Conservation (phyloP, 1,284 basidiomycete genomes). For the Gomphus bonarii region DNA sequence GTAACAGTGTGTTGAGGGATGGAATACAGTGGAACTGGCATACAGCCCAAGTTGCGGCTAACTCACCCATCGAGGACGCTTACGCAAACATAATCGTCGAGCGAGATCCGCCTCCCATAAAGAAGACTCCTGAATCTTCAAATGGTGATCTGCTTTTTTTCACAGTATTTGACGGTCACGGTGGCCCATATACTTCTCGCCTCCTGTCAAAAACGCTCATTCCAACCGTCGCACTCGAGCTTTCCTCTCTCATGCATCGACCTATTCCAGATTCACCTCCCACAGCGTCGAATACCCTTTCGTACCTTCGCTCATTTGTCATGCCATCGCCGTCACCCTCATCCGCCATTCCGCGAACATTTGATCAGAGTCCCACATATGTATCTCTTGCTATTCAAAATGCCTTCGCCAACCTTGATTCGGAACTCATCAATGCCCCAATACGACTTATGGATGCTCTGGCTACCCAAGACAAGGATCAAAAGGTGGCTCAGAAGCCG, state of each 20-base stretch:
- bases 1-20: slow-evolving; percentile 33
- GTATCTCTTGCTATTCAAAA: slow-evolving; percentile 65
- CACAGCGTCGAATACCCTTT: slow-evolving; percentile 24
- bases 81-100: slow-evolving; percentile 63
- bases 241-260: slow-evolving; percentile 39
- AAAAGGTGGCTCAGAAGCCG: slow-evolving; percentile 27
- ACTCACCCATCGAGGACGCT: slow-evolving; percentile 87
- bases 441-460: slow-evolving; percentile 53
- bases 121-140: slow-evolving; percentile 18
- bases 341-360: slow-evolving; percentile 21
- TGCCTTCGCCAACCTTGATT: slow-evolving; percentile 73
- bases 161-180: slow-evolving; percentile 89
- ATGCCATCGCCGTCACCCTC: slow-evolving; percentile 29
- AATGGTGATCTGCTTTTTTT: slow-evolving; percentile 76
- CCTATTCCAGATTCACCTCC: slow-evolving; percentile 27
- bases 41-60: slow-evolving; percentile 72
- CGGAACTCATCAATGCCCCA: slow-evolving; percentile 70
- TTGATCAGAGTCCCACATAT: slow-evolving; percentile 49
- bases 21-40: slow-evolving; percentile 62
- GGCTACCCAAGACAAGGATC: slow-evolving; percentile 25
- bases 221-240: slow-evolving; percentile 75
- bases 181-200: slow-evolving; percentile 75
- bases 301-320: slow-evolving; percentile 26
- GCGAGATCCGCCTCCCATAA: slow-evolving; percentile 31
- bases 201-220: slow-evolving; percentile 82